Evolutionary conservation across 371 early-diverging fungal genomes (phyloP).

Genomic region (Mortierella sp.): DNA sequence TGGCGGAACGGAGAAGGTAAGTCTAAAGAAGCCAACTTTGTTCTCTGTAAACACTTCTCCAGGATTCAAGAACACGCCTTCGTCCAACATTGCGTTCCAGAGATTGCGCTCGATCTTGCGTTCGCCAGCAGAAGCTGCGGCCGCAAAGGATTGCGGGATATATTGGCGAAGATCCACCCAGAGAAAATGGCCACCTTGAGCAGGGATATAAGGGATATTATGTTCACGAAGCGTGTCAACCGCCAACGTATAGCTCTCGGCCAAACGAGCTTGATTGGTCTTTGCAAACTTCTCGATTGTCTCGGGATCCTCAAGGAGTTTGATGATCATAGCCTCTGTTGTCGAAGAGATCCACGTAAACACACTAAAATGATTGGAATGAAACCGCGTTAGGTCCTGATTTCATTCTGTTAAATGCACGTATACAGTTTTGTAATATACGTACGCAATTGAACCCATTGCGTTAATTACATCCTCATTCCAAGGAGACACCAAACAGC

Average conservation of each 20-base stretch:
- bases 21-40: slow-evolving; percentile 76
- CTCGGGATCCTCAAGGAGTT: slow-evolving; percentile 65
- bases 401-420: background rate
- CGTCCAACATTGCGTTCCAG: slow-evolving; percentile 61
- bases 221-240: slow-evolving; percentile 59
- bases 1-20: slow-evolving; percentile 64
- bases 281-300: slow-evolving; percentile 72
- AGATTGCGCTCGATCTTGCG: slow-evolving; percentile 56
- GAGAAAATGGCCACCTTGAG: slow-evolving; percentile 78
- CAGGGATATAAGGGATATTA: slow-evolving; percentile 65
- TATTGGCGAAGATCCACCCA: slow-evolving; percentile 66
- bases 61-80: slow-evolving; percentile 73
- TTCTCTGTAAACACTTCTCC: slow-evolving; percentile 69
- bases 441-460: slow-evolving; percentile 60
- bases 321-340: slow-evolving; percentile 67
- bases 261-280: slow-evolving; percentile 68
- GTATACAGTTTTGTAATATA: background rate
- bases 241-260: slow-evolving; percentile 61
- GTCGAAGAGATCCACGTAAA: slow-evolving; percentile 69
- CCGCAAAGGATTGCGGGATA: slow-evolving; percentile 21
- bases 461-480: slow-evolving; percentile 62
- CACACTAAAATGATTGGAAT: slow-evolving; percentile 29
- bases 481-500: slow-evolving; percentile 74
- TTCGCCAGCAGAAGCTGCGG: slow-evolving; percentile 28
- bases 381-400: background rate